Evolutionary conservation across 2,329 filamentous ascomycete species (phyloP).

Genomic region (Amauroascus verrucosus): DNA sequence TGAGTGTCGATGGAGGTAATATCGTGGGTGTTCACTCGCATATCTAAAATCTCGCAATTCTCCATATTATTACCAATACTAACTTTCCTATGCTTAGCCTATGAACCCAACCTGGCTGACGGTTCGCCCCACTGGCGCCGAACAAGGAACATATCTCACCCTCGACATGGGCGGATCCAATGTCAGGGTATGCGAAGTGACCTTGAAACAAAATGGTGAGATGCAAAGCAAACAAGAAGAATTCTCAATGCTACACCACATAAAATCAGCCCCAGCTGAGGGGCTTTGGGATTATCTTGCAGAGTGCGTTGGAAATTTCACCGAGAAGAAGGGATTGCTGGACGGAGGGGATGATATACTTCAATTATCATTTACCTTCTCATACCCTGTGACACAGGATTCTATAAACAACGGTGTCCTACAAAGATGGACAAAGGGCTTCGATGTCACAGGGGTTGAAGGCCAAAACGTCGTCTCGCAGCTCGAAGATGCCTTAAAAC

Average conservation of each 20-base stretch:
- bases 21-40: conserved; percentile 55
- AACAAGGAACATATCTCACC: conserved; percentile 78
- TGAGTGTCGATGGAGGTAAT: conserved; percentile 77
- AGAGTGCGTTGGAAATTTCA: conserved; percentile 81
- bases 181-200: conserved; percentile 80
- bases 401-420: conserved; percentile 87
- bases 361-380: conserved; percentile 90
- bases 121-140: conserved; percentile 73
- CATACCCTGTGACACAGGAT: conserved; percentile 87
- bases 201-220: conserved; percentile 73
- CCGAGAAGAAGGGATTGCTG: conserved; percentile 65
- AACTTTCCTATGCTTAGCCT: conserved; percentile 47
- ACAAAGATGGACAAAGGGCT: conserved; percentile 95
- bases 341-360: conserved; percentile 40
- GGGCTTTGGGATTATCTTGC: conserved; percentile 93
- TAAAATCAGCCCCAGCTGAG: conserved; percentile 73
- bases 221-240: conserved; percentile 94
- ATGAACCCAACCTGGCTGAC: conserved; percentile 98
- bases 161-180: conserved; percentile 96
- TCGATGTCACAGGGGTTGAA: conserved; percentile 86
- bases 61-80: neutral
- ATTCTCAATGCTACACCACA: conserved; percentile 84
- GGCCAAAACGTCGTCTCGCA: conserved; percentile 82
- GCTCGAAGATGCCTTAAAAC: conserved; percentile 66
- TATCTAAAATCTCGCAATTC: too few species aligned